phyloP scores from a whole-genome alignment of 2,329 filamentous ascomycete genomes.

The Nectriaceae sp. region DNA sequence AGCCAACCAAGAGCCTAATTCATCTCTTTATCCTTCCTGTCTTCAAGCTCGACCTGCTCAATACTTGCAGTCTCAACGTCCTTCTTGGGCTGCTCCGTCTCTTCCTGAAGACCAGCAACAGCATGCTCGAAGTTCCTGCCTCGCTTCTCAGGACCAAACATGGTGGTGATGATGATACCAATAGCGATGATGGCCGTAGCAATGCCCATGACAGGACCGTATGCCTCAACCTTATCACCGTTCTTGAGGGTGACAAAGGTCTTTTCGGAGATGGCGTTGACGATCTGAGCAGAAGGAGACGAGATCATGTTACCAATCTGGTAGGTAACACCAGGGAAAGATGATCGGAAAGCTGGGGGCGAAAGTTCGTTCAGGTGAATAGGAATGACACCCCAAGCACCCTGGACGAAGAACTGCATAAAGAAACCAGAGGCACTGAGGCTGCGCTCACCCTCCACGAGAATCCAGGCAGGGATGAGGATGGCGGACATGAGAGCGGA shows the following conservation, averaged over 20 bases:
- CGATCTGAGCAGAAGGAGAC: conserved; percentile 73
- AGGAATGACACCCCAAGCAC: conserved; percentile 68
- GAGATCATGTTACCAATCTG: conserved; percentile 77
- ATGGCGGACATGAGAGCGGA: conserved; percentile 60
- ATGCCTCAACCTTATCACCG: conserved; percentile 65
- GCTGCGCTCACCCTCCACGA: conserved; percentile 59
- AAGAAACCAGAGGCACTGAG: conserved; percentile 69
- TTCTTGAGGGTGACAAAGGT: conserved; percentile 54
- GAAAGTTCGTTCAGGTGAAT: conserved; percentile 76
- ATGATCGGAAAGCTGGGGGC: conserved; percentile 69
- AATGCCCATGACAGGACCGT: conserved; percentile 74
- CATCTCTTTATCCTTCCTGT: conserved; percentile 10
- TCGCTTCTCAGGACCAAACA: conserved; percentile 73
- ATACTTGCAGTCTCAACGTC: conserved; percentile 28
- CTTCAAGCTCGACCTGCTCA: conserved; percentile 24
- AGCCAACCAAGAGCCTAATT: too few relatives aligned
- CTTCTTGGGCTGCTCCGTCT: conserved; percentile 25
- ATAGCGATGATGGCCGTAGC: conserved; percentile 75
- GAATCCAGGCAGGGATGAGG: conserved; percentile 71
- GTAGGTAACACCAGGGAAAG: conserved; percentile 71
- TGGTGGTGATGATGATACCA: conserved; percentile 68
- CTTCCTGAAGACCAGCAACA: conserved; percentile 37
- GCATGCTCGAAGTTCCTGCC: conserved; percentile 69
- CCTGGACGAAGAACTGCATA: conserved; percentile 69
- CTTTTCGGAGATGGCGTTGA: conserved; percentile 71